Evolutionary conservation across 2,329 filamentous ascomycete species (phyloP).

Genomic region (Penicillium sp.): DNA sequence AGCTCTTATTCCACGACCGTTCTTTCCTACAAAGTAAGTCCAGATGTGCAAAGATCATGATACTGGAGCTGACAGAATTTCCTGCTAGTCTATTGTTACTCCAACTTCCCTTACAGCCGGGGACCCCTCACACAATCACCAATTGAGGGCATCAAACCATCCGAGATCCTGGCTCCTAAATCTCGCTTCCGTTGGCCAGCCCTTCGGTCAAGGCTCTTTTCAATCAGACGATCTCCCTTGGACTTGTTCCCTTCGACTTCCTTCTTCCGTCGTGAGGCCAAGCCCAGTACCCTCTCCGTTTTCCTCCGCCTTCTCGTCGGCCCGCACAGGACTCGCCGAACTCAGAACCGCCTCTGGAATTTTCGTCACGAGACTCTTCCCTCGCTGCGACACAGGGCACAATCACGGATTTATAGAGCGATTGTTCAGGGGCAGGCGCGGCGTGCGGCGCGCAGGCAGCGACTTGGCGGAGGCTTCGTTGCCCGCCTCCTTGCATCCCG

Average conservation of each 20-base stretch:
- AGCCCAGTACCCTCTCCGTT: conserved; percentile 36
- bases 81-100: conserved; percentile 1
- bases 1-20: neutral
- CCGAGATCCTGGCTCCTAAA: conserved; percentile 27
- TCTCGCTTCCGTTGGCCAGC: conserved; percentile 17
- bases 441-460: conserved; percentile 44
- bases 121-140: conserved; percentile 4
- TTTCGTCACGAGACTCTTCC: conserved; percentile 73
- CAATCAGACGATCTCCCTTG: conserved; percentile 14
- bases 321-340: conserved; percentile 57
- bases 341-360: conserved; percentile 59
- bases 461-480: conserved; percentile 20
- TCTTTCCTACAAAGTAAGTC: neutral
- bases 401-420: conserved; percentile 70
- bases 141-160: neutral
- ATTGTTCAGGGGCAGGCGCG: conserved; percentile 60
- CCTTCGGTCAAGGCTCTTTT: conserved; percentile 14
- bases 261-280: conserved; percentile 13
- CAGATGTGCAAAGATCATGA: neutral
- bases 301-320: conserved; percentile 58
- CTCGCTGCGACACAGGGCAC: conserved; percentile 61
- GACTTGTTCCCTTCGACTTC: conserved; percentile 11
- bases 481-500: conserved; percentile 24
- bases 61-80: neutral
- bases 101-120: neutral